Conservation (phyloP, 176 grass and related monocot species). For the Puya raimondii region DNA sequence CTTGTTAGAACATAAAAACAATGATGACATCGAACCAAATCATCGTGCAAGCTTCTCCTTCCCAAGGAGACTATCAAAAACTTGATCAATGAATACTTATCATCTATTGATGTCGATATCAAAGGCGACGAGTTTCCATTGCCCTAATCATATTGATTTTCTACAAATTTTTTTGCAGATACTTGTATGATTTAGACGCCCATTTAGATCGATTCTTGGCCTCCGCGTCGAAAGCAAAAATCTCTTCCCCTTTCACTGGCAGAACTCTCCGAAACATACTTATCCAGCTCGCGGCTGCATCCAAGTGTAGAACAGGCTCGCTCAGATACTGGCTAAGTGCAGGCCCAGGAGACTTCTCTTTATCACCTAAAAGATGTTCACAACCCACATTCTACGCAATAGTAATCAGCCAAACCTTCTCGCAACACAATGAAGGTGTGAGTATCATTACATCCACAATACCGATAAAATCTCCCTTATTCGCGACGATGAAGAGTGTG, state of each 20-base stretch:
- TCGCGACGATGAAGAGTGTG: constrained; percentile 76
- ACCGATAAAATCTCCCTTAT: constrained; percentile 78
- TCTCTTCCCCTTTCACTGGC: constrained; percentile 40
- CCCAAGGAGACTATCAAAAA: too few relatives aligned
- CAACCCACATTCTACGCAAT: constrained; percentile 67
- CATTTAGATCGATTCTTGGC: constrained; percentile 83
- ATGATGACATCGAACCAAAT: too few relatives aligned
- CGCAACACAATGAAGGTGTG: constrained; percentile 53
- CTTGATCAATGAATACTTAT: too few relatives aligned
- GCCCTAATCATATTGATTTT: not conserved
- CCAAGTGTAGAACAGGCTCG: constrained; percentile 61
- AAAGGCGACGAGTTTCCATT: not conserved
- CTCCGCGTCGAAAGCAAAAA: constrained; percentile 49
- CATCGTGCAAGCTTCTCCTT: too few relatives aligned
- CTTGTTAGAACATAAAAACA: too few relatives aligned
- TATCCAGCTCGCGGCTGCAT: constrained; percentile 63
- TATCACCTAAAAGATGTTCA: constrained; percentile 41
- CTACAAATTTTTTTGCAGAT: constrained; percentile 15
- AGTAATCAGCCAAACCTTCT: constrained; percentile 45
- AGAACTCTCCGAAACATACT: constrained; percentile 40
- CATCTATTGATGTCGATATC: not conserved
- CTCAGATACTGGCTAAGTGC: constrained; percentile 70
- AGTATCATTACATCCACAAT: constrained; percentile 52
- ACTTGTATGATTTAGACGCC: constrained; percentile 64
- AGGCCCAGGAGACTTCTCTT: constrained; percentile 67